Base-by-base conservation (phyloP, 495 filamentous ascomycete species). In the Lineolata rhizophorae region DNA sequence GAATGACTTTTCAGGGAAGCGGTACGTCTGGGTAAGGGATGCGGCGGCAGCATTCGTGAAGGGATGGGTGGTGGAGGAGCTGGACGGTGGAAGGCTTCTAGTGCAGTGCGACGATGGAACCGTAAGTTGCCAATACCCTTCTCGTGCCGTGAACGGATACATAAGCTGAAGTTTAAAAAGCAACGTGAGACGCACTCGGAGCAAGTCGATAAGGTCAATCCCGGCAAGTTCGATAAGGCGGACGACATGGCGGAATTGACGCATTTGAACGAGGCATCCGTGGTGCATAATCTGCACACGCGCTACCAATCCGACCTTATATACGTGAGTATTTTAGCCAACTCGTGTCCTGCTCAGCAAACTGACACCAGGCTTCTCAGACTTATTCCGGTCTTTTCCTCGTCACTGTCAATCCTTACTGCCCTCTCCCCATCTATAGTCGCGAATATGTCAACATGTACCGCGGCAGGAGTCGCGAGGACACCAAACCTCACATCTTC, bases 191-290 rank as follows among this genome's bases (percentile, higher is more conserved):
- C 87, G 20, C 70, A 84, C 40, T 53, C 64, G 14, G 81, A 93
- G 39, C 72, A 66, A 35, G 82, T 92, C 30, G 90, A 99, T 61
- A 94, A 92, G 53, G 90, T 95, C 56, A 99, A 99, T 53, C 90
- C 90, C 16, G 90, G 81, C 34, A 99, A 99, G 47, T 99, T 99
- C 49, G 90, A 99, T 61, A 94, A 87, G 52, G 85, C 87, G 4
- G 77, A 92, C 56, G 90, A 99, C 48, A 99, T 99, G 90, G 87
- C 90, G 2, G 87, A 95, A 53, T 60, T 99, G 43, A 99, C 90
- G 10, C 87, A 95, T 47, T 55, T 99, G 27, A 99, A 99, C 48
- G 90, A 99, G 54, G 76, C 84, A 6, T 95, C 87, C 0, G 90
- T 99, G 36, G 84, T 99, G 20, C 82, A 99, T 54, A 99, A 99